Conservation (phyloP, 164 flowering plant genomes). For the Chloranthus sessilifolius region DNA sequence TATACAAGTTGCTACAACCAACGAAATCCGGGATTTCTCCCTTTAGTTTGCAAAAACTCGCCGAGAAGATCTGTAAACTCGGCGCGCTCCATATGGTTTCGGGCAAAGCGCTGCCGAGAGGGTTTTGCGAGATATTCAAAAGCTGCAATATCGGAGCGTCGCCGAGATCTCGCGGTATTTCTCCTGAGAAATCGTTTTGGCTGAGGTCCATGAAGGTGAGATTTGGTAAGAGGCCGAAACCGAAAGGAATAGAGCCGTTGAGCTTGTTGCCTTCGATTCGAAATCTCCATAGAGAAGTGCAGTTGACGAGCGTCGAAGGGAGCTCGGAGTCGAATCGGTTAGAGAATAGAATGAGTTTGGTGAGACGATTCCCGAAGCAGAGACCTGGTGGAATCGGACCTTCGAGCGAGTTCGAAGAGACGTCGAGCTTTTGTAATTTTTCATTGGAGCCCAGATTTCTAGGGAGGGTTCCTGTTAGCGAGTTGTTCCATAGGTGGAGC, state of each 20-base stretch:
- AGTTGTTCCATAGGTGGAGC: slow-evolving; percentile 70
- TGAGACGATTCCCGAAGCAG: slow-evolving; percentile 56
- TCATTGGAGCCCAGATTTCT: slow-evolving; percentile 56
- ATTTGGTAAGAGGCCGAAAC: slow-evolving; percentile 54
- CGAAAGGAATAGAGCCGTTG: slow-evolving; percentile 64
- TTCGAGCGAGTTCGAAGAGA: slow-evolving; percentile 58
- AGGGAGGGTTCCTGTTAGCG: slow-evolving; percentile 59
- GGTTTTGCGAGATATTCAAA: slow-evolving; percentile 61
- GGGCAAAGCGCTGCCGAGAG: slow-evolving; percentile 40
- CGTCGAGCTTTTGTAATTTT: slow-evolving; percentile 53
- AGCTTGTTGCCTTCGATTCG: slow-evolving; percentile 57
- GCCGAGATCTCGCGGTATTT: slow-evolving; percentile 62
- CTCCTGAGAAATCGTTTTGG: slow-evolving; percentile 57
- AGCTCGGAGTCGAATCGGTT: slow-evolving; percentile 46
- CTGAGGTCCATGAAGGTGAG: slow-evolving; percentile 68
- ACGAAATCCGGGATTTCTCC: slow-evolving; percentile 70
- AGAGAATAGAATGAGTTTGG: slow-evolving; percentile 63
- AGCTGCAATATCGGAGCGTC: slow-evolving; percentile 33
- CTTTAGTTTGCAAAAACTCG: slow-evolving; percentile 32
- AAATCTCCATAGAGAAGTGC: slow-evolving; percentile 54
- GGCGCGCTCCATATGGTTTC: slow-evolving; percentile 64
- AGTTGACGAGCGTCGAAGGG: slow-evolving; percentile 48
- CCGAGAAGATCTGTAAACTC: slow-evolving; percentile 60
- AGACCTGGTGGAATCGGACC: slow-evolving; percentile 72
- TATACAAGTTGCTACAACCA: slow-evolving; percentile 65